Base-by-base conservation (phyloP, 2,329 filamentous ascomycete genomes). In the Fusarium buharicum region DNA sequence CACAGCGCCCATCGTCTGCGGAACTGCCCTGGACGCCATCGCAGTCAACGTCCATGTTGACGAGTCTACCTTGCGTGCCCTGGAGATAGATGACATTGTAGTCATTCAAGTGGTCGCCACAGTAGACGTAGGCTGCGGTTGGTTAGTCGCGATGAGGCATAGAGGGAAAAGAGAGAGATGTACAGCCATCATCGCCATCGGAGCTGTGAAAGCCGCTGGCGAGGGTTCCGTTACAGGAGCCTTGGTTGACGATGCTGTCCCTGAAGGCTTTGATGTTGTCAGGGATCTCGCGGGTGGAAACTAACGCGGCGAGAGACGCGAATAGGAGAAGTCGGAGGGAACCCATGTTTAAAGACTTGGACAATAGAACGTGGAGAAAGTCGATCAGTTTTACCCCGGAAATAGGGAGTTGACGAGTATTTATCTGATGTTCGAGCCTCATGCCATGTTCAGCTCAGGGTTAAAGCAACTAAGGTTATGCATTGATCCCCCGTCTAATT, bases 1-100 rank as follows among this genome's bases (percentile, higher is more conserved):
- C 75, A 63, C 83, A 86, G 36, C 77, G 76, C 2, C 80, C 79
- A 27, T 77, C 79, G 51, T 78, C 75, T 31, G 74, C 75, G 24
- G 73, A 64, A 8, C 75, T 74, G 18, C 73, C 70, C 50, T 82
- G 77, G 8, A 75, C 68, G 18, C 84, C 84, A 62, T 87, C 84
- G 66, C 84, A 87, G 73, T 85, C 84, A 50, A 86, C 77, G 64
- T 86, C 84, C 81, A 86, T 84, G 71, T 86, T 81, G 47, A 75
- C 78, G 34, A 85, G 74, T 33, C 77, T 64, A 18, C 74, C 75
- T 5, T 71, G 66, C 4, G 70, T 73, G 39, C 79, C 79, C 54
- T 81, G 78, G 13, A 86, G 70, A 72, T 81, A 86, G 55, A 86
- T 73, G 38, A 81, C 75, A 31, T 76, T 74, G 66, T 73, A 74